phyloP scores from a whole-genome alignment of 176 grass and related monocot genomes.

The Coix lacrymajobi region DNA sequence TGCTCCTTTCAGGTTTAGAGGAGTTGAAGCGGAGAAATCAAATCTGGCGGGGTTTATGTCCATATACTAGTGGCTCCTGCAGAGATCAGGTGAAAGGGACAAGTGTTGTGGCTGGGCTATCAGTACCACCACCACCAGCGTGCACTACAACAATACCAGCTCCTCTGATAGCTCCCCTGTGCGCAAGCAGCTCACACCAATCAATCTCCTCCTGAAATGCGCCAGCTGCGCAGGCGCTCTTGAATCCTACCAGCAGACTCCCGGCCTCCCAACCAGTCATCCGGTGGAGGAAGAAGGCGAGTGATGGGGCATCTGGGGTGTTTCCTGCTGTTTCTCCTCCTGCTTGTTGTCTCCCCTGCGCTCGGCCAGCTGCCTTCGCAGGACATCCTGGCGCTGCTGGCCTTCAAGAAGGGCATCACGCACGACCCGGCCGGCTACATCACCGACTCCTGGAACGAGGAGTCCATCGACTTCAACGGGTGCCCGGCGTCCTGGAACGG shows the following conservation, averaged over 20 bases:
- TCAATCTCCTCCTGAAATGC: constrained; percentile 21
- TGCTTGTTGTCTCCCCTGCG: constrained; percentile 34
- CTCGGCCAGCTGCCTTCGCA: constrained; percentile 78
- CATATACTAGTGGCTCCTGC: neutral
- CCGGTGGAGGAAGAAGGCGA: neutral
- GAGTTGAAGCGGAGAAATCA: neutral
- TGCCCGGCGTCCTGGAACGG: constrained; percentile 97
- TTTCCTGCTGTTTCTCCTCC: constrained; percentile 38
- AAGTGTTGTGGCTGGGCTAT: constrained; percentile 2
- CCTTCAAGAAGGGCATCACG: constrained; percentile 95
- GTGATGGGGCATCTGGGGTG: constrained; percentile 53
- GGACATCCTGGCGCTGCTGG: constrained; percentile 83
- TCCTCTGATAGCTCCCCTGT: no score
- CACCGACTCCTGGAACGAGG: constrained; percentile 89
- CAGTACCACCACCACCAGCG: neutral
- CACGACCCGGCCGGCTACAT: constrained; percentile 82
- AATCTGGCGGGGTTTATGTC: neutral
- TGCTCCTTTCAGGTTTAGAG: constrained; percentile 23
- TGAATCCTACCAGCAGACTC: constrained; percentile 2
- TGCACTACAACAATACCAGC: neutral
- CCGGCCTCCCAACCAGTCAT: neutral
- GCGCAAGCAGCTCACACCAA: no score
- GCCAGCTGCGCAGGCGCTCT: neutral
- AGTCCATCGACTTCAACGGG: constrained; percentile 88
- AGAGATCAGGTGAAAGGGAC: constrained; percentile 46